A percentile compares a stretch with the other conserved stretches of the same genome.
These are phyloP conservation scores for Dioscorea zingiberensis DNA, from an alignment of 106 monocot genomes.

Conservation along the genomic window DNA sequence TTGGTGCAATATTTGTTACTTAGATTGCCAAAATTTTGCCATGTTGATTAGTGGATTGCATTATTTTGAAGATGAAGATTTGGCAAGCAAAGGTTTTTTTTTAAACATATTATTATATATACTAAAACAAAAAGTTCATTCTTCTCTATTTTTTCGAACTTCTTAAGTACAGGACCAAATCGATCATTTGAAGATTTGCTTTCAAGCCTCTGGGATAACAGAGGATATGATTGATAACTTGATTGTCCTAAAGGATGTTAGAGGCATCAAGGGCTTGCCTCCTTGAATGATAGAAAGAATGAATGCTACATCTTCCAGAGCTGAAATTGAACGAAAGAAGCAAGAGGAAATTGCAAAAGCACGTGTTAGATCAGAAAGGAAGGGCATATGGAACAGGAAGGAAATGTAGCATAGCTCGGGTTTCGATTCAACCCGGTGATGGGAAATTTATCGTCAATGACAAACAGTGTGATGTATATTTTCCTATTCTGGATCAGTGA, in stretches of 20 bases:
- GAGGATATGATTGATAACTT: slow-evolving; percentile 92
- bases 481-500: slow-evolving; percentile 81
- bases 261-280: slow-evolving; percentile 72
- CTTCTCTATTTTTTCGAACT: not conserved
- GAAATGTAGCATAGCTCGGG: slow-evolving; percentile 90
- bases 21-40: too few species aligned
- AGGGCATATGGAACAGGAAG: slow-evolving; percentile 95
- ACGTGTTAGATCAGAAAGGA: slow-evolving; percentile 85
- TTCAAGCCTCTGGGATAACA: slow-evolving; percentile 79
- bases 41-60: too few species aligned
- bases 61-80: too few species aligned
- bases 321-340: slow-evolving; percentile 61
- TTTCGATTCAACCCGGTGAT: slow-evolving; percentile 83
- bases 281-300: slow-evolving; percentile 47
- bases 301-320: slow-evolving; percentile 59
- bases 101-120: too few species aligned
- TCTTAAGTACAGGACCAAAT: slow-evolving; percentile 53
- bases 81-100: too few species aligned
- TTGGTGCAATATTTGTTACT: too few species aligned
- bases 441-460: slow-evolving; percentile 85
- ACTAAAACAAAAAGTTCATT: not conserved
- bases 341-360: slow-evolving; percentile 76
- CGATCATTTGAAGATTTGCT: slow-evolving; percentile 87
- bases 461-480: slow-evolving; percentile 83
- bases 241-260: slow-evolving; percentile 84